Percentiles rank a stretch among this genome's conserved stretches.
phyloP scores from a whole-genome alignment of 2,329 filamentous ascomycete genomes.

The Stemphylium vesicarium region DNA sequence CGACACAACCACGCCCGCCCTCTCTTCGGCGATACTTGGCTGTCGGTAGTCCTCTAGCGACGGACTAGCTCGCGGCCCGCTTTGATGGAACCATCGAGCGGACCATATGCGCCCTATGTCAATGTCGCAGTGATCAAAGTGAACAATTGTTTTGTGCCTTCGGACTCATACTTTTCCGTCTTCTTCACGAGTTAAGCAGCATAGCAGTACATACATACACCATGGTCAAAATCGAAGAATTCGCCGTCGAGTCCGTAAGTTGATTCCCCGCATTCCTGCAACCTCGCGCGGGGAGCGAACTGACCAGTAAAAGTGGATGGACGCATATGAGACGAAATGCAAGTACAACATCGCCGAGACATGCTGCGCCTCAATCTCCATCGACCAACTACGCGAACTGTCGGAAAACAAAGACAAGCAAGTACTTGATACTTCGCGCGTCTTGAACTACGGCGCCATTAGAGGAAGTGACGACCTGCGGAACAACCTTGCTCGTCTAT shows the following conservation, averaged over 20 bases:
- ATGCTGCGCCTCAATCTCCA: slow-evolving; percentile 75
- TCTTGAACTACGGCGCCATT: slow-evolving; percentile 76
- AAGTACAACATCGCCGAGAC: slow-evolving; percentile 79
- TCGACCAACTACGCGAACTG: slow-evolving; percentile 69
- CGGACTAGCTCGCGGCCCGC: slow-evolving; percentile 15
- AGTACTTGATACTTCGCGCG: slow-evolving; percentile 60
- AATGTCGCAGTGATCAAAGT: not conserved
- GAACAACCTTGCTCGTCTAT: slow-evolving; percentile 68
- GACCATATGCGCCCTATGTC: slow-evolving; percentile 25
- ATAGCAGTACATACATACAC: slow-evolving; percentile 13
- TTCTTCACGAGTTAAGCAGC: not conserved
- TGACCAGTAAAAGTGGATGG: slow-evolving; percentile 59
- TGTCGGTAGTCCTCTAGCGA: slow-evolving; percentile 2
- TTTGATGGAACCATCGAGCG: slow-evolving; percentile 10
- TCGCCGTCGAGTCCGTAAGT: slow-evolving; percentile 73
- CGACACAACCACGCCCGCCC: slow-evolving; percentile 1
- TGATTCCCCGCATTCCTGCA: slow-evolving; percentile 25
- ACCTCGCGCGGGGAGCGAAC: slow-evolving; percentile 7
- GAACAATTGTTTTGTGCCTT: too few relatives aligned
- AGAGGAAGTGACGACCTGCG: slow-evolving; percentile 70
- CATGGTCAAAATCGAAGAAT: slow-evolving; percentile 67
- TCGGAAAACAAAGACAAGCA: slow-evolving; percentile 61
- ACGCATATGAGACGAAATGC: slow-evolving; percentile 58
- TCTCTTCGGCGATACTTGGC: slow-evolving; percentile 1
- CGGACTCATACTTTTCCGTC: not conserved